Percentiles rank a stretch among this genome's conserved stretches.
These are phyloP conservation scores for Begonia peltatifolia DNA, from an alignment of 306 rosid genomes.

Conservation along the genomic window DNA sequence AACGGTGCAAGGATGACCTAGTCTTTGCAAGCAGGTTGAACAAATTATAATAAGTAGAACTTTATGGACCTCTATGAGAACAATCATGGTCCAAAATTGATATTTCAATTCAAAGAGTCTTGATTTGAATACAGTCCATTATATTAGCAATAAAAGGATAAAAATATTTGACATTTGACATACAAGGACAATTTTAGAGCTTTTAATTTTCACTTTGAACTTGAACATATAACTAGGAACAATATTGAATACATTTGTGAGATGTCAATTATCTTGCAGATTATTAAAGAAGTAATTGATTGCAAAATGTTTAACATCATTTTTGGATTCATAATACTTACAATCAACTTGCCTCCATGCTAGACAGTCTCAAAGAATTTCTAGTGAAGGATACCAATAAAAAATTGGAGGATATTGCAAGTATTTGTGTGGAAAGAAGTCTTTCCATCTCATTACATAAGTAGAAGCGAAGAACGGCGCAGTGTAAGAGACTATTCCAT, in stretches of 20 bases:
- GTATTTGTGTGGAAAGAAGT: conserved; percentile 33
- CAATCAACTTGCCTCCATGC: conserved; percentile 94
- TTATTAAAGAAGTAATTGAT: too few species aligned
- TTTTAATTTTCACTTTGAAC: too few species aligned
- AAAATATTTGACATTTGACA: not conserved
- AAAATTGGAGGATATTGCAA: conserved; percentile 56
- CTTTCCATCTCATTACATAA: conserved; percentile 50
- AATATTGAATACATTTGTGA: too few species aligned
- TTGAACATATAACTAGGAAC: too few species aligned
- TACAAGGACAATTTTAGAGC: too few species aligned
- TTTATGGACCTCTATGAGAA: too few species aligned
- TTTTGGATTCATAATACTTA: conserved; percentile 13
- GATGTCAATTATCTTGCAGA: too few species aligned
- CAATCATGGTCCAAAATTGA: not conserved
- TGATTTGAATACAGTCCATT: not conserved
- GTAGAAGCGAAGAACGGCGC: conserved; percentile 63
- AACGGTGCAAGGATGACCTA: too few species aligned
- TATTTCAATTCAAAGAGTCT: not conserved
- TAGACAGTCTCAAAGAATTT: conserved; percentile 66
- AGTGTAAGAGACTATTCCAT: conserved; percentile 38
- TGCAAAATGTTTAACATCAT: too few species aligned
- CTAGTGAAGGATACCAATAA: conserved; percentile 66
- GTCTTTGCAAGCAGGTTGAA: too few species aligned
- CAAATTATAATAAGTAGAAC: too few species aligned
- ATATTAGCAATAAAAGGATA: not conserved